phyloP scores from a whole-genome alignment of 2,329 filamentous ascomycete species.

The Podosphaera fusca region DNA sequence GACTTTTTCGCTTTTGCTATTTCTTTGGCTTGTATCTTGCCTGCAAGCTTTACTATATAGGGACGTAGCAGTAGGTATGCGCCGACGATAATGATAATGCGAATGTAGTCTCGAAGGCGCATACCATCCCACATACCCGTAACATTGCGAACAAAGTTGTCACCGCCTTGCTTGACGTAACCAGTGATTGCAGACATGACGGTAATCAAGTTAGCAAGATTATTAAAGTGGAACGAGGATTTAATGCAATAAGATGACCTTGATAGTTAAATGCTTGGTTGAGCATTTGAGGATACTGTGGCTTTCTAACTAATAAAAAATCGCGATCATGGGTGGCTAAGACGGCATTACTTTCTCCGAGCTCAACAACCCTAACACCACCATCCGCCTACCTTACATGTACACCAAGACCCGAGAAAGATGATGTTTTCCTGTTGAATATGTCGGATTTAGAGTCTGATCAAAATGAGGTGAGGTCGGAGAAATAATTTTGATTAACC shows the following conservation, averaged over 20 bases:
- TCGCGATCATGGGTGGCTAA: too few relatives aligned
- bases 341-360: too few relatives aligned
- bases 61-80: conserved; percentile 53
- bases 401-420: background rate
- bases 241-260: too few relatives aligned
- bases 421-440: background rate
- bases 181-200: background rate
- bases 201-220: background rate
- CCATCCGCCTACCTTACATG: background rate
- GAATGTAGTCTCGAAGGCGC: conserved; percentile 34
- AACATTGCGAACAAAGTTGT: conserved; percentile 24
- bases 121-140: conserved; percentile 25
- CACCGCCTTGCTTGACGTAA: conserved; percentile 3
- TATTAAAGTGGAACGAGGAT: too few relatives aligned
- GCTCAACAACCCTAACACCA: too few relatives aligned
- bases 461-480: background rate
- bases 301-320: too few relatives aligned
- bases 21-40: conserved; percentile 37
- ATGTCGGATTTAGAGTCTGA: background rate
- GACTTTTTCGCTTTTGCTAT: conserved; percentile 25
- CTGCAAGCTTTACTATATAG: conserved; percentile 46
- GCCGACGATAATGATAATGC: conserved; percentile 47
- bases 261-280: too few relatives aligned
- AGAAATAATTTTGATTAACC: background rate
- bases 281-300: too few relatives aligned